A percentile compares a stretch with the other conserved stretches of the same genome.
Evolutionary conservation across 441 rosid species (phyloP).

Genomic region (Metrosideros polymorpha): DNA sequence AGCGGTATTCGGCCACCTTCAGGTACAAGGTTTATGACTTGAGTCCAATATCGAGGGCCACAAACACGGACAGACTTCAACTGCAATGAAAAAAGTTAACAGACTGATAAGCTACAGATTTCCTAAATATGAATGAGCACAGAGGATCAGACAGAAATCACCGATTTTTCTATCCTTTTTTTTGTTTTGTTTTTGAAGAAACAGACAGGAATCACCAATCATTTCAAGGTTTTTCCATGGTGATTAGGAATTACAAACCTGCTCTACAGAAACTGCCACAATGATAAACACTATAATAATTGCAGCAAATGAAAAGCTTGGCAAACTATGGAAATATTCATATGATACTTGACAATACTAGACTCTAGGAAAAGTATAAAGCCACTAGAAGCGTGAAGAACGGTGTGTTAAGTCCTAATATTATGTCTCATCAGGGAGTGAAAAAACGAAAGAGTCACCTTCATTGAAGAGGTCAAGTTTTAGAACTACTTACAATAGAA

Average conservation of each 20-base stretch:
- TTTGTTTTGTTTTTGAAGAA: neutral
- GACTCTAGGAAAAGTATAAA: neutral
- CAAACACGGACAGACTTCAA: slow-evolving; percentile 74
- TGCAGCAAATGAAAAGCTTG: neutral
- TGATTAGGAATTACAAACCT: neutral
- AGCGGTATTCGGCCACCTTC: slow-evolving; percentile 48
- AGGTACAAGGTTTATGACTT: slow-evolving; percentile 74
- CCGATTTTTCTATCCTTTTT: neutral
- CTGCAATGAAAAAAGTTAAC: slow-evolving; percentile 26
- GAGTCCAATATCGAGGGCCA: slow-evolving; percentile 99
- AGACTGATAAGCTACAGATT: neutral
- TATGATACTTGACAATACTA: neutral
- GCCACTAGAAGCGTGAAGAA: neutral
- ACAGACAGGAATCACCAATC: neutral
- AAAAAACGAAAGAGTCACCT: neutral
- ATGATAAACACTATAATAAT: neutral
- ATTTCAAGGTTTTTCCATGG: neutral
- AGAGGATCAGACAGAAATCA: neutral
- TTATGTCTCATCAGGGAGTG: neutral
- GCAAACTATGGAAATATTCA: neutral
- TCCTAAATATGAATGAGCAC: neutral
- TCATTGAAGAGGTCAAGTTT: neutral
- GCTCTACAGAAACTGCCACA: neutral
- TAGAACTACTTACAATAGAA: slow-evolving; percentile 57
- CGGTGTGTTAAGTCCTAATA: neutral